Conservation (phyloP, 768 basidiomycete species). For the Pulveroboletus frians region DNA sequence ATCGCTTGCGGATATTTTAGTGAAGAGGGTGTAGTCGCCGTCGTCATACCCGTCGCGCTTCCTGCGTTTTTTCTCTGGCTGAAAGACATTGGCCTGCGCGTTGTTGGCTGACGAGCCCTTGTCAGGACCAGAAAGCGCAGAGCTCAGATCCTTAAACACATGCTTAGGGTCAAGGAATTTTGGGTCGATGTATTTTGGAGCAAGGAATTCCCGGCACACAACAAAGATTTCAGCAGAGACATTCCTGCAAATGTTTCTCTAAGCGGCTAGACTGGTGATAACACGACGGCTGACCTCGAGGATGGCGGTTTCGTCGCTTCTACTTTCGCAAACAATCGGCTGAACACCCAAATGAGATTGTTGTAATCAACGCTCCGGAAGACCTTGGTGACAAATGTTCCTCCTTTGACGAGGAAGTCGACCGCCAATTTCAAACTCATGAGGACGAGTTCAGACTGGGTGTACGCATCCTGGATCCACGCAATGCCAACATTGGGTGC, state of each 20-base stretch:
- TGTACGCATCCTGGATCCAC: conserved; percentile 98
- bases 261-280: not conserved
- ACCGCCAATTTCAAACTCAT: conserved; percentile 94
- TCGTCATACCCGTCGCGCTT: conserved; percentile 94
- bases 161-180: conserved; percentile 97
- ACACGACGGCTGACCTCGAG: conserved; percentile 60
- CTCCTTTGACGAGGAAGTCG: conserved; percentile 89
- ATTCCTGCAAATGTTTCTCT: conserved; percentile 50
- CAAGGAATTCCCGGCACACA: conserved; percentile 90
- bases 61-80: conserved; percentile 93
- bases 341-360: conserved; percentile 98
- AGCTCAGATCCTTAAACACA: conserved; percentile 88
- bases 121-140: conserved; percentile 40
- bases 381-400: conserved; percentile 96
- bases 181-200: conserved; percentile 93
- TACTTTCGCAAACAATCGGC: conserved; percentile 90
- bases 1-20: conserved; percentile 58
- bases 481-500: conserved; percentile 99
- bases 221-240: conserved; percentile 99
- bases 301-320: conserved; percentile 99
- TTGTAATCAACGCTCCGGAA: conserved; percentile 99
- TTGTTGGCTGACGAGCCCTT: conserved; percentile 59
- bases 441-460: conserved; percentile 93
- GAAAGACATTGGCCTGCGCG: conserved; percentile 86
- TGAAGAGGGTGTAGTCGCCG: conserved; percentile 88